Conservation (phyloP, 176 grass and related monocot species). For the Pontederia crassipes region DNA sequence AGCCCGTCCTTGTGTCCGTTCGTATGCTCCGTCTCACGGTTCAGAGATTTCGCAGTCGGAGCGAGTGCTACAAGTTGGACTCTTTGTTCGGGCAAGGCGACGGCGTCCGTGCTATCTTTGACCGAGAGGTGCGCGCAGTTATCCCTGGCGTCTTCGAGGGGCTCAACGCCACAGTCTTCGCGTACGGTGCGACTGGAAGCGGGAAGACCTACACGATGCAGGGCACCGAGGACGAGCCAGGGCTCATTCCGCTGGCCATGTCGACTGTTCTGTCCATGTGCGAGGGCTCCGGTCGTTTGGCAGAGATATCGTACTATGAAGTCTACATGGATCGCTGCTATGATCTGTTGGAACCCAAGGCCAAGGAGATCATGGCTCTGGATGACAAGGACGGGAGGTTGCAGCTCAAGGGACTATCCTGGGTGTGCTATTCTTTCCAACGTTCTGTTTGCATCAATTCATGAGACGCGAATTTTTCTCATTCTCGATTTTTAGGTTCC, state of each 20-base stretch:
- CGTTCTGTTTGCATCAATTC: too few relatives aligned
- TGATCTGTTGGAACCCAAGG: conserved; percentile 79
- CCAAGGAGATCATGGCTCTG: conserved; percentile 67
- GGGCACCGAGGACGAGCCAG: conserved; percentile 51
- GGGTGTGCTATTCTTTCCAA: conserved; percentile 30
- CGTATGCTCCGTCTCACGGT: background rate
- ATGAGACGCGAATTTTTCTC: background rate
- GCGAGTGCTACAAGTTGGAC: conserved; percentile 68
- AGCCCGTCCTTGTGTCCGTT: background rate
- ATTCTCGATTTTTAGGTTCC: conserved; percentile 35
- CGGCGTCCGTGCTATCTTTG: conserved; percentile 37
- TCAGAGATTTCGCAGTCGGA: conserved; percentile 37
- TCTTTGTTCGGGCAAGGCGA: conserved; percentile 62
- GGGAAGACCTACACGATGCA: conserved; percentile 98
- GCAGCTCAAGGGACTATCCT: conserved; percentile 73
- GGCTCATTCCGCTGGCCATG: conserved; percentile 59
- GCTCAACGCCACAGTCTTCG: conserved; percentile 53
- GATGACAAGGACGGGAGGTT: conserved; percentile 72
- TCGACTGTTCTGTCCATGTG: conserved; percentile 42
- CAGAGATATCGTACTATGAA: conserved; percentile 79
- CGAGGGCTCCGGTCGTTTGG: conserved; percentile 36
- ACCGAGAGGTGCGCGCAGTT: conserved; percentile 47
- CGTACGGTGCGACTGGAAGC: conserved; percentile 73
- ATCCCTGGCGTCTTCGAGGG: conserved; percentile 67
- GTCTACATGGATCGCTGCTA: conserved; percentile 91